A percentile compares a stretch with the other conserved stretches of the same genome.
Evolutionary conservation across 2,329 filamentous ascomycete genomes (phyloP).

Genomic region (Fusarium torulosum): DNA sequence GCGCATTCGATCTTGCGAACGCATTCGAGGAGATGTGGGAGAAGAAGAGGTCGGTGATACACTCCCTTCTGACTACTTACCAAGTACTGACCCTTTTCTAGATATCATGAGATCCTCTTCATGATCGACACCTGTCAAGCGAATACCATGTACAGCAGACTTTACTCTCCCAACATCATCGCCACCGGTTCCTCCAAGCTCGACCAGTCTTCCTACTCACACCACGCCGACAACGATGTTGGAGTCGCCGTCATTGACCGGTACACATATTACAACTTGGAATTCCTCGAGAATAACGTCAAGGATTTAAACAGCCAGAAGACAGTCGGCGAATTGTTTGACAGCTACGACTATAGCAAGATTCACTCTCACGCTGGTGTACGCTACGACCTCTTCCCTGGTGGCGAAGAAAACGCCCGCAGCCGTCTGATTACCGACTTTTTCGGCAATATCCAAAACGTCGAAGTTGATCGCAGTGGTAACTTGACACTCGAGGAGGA

Average conservation of each 20-base stretch:
- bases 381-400: slow-evolving; percentile 93
- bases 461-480: slow-evolving; percentile 81
- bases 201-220: slow-evolving; percentile 95
- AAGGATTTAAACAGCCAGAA: slow-evolving; percentile 87
- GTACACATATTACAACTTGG: slow-evolving; percentile 98
- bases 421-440: slow-evolving; percentile 93
- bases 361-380: slow-evolving; percentile 95
- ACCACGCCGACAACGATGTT: slow-evolving; percentile 98
- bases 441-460: slow-evolving; percentile 97
- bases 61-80: slow-evolving; percentile 33
- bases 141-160: slow-evolving; percentile 98
- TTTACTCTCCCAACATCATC: slow-evolving; percentile 98
- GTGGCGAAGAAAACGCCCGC: slow-evolving; percentile 81
- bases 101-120: slow-evolving; percentile 97
- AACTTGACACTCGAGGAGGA: slow-evolving; percentile 76
- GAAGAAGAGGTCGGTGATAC: slow-evolving; percentile 80
- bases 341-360: slow-evolving; percentile 94
- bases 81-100: slow-evolving; percentile 49
- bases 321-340: slow-evolving; percentile 93
- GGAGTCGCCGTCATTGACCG: slow-evolving; percentile 98
- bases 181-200: slow-evolving; percentile 97
- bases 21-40: slow-evolving; percentile 99
- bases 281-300: slow-evolving; percentile 93
- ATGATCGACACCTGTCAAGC: slow-evolving; percentile 99
- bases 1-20: slow-evolving; percentile 93